These are phyloP conservation scores for Medicago truncatula DNA, from an alignment of 306 rosid species.

Conservation along the genomic window DNA sequence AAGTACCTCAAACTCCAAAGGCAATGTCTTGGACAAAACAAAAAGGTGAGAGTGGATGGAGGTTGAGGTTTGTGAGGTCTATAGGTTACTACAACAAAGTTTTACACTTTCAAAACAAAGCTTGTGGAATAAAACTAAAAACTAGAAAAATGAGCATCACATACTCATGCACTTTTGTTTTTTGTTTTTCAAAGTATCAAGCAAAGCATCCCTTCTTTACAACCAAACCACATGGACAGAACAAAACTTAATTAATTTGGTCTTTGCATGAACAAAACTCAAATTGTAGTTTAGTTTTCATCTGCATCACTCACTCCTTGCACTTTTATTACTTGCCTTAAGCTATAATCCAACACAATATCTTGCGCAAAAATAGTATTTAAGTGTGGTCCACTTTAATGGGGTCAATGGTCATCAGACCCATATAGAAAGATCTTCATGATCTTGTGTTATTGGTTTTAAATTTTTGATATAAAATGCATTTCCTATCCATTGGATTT, in stretches of 20 bases:
- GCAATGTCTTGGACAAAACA: constrained; percentile 47
- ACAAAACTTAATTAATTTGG: constrained; percentile 19
- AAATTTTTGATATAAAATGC: background rate
- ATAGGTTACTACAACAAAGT: constrained; percentile 21
- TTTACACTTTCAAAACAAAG: constrained; percentile 41
- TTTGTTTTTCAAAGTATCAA: constrained; percentile 35
- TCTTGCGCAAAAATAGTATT: constrained; percentile 5
- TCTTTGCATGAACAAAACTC: too few relatives aligned
- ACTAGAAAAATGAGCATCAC: constrained; percentile 40
- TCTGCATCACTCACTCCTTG: constrained; percentile 15
- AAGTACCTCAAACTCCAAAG: constrained; percentile 44
- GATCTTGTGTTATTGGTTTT: background rate
- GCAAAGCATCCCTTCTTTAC: constrained; percentile 42
- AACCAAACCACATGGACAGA: constrained; percentile 6
- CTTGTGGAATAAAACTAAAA: constrained; percentile 42
- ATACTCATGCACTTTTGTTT: constrained; percentile 29
- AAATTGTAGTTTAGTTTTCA: constrained; percentile 15
- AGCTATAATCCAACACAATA: constrained; percentile 6
- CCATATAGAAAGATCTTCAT: constrained; percentile 7
- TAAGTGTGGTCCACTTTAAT: constrained; percentile 26
- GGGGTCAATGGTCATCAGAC: constrained; percentile 29
- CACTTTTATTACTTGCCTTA: constrained; percentile 22
- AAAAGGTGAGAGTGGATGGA: constrained; percentile 30
- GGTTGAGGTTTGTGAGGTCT: constrained; percentile 32
- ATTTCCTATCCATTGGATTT: too few relatives aligned